These are phyloP conservation scores for Ustilago trichophora DNA, from an alignment of 1,284 basidiomycete species.

Conservation along the genomic window DNA sequence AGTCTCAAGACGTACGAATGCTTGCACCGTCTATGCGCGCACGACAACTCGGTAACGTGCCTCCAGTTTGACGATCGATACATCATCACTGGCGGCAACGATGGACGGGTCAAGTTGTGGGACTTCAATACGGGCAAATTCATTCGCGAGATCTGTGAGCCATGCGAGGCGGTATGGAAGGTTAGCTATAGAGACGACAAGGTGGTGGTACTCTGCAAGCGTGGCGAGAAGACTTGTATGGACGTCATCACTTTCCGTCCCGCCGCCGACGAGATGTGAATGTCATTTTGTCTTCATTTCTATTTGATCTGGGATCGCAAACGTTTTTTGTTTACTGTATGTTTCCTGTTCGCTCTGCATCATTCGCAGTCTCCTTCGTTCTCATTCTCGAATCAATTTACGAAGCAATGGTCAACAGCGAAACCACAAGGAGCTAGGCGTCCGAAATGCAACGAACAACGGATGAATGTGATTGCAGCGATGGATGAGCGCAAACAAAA, in stretches of 20 bases:
- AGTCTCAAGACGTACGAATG: conserved; percentile 73
- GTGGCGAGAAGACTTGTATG: conserved; percentile 84
- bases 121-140: conserved; percentile 68
- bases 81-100: conserved; percentile 77
- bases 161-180: conserved; percentile 83
- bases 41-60: conserved; percentile 89
- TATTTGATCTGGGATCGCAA: too few relatives aligned
- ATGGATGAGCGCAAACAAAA: too few relatives aligned
- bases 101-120: conserved; percentile 88
- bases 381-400: too few relatives aligned
- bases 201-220: conserved; percentile 82
- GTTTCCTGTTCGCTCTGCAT: too few relatives aligned
- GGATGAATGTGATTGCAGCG: too few relatives aligned
- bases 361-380: too few relatives aligned
- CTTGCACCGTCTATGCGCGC: conserved; percentile 69
- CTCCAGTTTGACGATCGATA: conserved; percentile 80
- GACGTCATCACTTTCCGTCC: conserved; percentile 73
- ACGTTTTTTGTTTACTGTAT: too few relatives aligned
- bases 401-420: too few relatives aligned
- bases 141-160: conserved; percentile 60
- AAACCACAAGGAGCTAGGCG: too few relatives aligned
- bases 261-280: conserved; percentile 39
- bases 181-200: conserved; percentile 80
- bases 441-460: too few relatives aligned
- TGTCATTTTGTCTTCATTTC: too few relatives aligned